Conservation (phyloP, 345 rosid genomes). For the Rhodamnia rubescens region DNA sequence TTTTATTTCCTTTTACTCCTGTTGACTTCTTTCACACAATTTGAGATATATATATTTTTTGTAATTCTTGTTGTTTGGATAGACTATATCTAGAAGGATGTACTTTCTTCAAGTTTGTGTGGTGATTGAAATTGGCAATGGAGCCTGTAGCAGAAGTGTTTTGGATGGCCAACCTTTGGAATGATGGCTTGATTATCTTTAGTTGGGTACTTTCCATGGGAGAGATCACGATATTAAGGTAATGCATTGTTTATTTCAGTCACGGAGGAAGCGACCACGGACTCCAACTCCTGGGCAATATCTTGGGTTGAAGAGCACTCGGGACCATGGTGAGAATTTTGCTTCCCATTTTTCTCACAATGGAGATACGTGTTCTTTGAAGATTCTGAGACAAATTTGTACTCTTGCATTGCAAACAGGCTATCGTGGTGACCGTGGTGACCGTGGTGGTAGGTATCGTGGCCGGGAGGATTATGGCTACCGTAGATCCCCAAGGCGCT, state of each 20-base stretch:
- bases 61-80: not conserved
- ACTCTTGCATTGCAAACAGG: constrained; percentile 10
- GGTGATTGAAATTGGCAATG: not conserved
- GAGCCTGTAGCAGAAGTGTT: not conserved
- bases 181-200: not conserved
- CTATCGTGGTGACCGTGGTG: constrained; percentile 53
- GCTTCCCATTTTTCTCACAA: not conserved
- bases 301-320: constrained; percentile 82
- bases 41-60: not conserved
- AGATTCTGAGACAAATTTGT: not conserved
- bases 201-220: not conserved
- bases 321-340: constrained; percentile 52
- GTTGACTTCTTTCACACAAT: not conserved
- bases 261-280: constrained; percentile 92
- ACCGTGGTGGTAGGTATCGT: constrained; percentile 43
- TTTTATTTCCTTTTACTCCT: constrained; percentile 8
- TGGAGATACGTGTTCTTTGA: not conserved
- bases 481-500: constrained; percentile 72
- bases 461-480: constrained; percentile 50
- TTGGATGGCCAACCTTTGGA: not conserved
- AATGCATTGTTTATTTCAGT: constrained; percentile 42
- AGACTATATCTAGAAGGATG: not conserved
- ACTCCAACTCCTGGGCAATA: constrained; percentile 99
- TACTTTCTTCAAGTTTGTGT: not conserved
- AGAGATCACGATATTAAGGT: not conserved